A percentile compares a stretch with the other conserved stretches of the same genome.
These are phyloP conservation scores for Hansenula sp. DNA, from an alignment of 1,139 yeast genomes.

Conservation along the genomic window DNA sequence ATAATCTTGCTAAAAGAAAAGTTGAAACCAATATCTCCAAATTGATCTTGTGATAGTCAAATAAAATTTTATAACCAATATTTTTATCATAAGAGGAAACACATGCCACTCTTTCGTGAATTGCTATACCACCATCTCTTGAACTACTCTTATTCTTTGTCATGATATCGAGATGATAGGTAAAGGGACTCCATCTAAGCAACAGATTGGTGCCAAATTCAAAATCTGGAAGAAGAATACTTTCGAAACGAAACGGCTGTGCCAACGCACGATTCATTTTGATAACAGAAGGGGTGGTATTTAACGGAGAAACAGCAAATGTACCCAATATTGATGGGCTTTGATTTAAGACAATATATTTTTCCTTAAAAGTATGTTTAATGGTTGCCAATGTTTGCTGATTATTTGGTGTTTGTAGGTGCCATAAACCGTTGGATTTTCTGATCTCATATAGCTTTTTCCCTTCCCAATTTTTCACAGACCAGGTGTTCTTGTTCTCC, in stretches of 20 bases:
- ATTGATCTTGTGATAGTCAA: conserved; percentile 17
- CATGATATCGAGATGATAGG: conserved; percentile 16
- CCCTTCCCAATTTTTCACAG: not conserved
- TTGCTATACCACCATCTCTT: conserved; percentile 1
- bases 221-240: conserved; percentile 11
- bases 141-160: conserved; percentile 2
- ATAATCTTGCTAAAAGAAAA: conserved; percentile 14
- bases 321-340: no score
- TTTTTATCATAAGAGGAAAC: conserved; percentile 8
- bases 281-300: conserved; percentile 16
- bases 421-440: conserved; percentile 11
- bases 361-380: conserved; percentile 9
- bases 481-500: not conserved
- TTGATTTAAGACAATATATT: conserved; percentile 16
- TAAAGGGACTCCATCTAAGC: conserved; percentile 19
- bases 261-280: no score
- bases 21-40: conserved; percentile 19
- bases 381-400: conserved; percentile 12
- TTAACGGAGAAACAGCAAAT: conserved; percentile 12
- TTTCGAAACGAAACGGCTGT: no score
- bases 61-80: conserved; percentile 9
- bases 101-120: conserved; percentile 17
- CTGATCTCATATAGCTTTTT: conserved; percentile 1
- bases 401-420: conserved; percentile 7
- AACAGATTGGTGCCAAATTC: conserved; percentile 12